A percentile compares a stretch with the other conserved stretches of the same genome.
phyloP scores from a whole-genome alignment of 768 basidiomycete genomes.

The Naganishia kalamii region DNA sequence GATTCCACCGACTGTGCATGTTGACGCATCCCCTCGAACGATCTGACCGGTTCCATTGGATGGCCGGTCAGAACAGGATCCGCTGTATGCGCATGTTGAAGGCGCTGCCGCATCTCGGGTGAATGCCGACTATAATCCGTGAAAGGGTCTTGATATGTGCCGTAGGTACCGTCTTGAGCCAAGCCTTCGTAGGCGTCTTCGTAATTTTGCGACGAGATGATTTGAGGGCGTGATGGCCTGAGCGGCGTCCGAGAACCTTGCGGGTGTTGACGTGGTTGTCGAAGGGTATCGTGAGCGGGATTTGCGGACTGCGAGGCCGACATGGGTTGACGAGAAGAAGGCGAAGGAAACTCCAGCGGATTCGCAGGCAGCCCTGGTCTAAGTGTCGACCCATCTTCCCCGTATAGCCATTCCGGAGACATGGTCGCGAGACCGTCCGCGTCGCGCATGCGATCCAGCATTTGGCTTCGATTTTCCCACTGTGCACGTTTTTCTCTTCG shows the following conservation, averaged over 20 bases:
- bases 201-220: neutral
- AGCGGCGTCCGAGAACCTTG: neutral
- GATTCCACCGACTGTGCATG: neutral
- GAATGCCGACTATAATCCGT: neutral
- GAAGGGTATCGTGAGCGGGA: neutral
- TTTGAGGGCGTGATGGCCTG: neutral
- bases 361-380: neutral
- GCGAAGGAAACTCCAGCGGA: neutral
- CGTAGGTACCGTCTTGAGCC: neutral
- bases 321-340: neutral
- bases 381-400: neutral
- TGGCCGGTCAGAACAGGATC: neutral
- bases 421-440: constrained; percentile 5
- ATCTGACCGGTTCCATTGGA: neutral
- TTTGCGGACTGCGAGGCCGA: neutral
- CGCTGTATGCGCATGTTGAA: neutral
- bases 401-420: constrained; percentile 12
- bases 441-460: constrained; percentile 7
- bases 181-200: constrained; percentile 12
- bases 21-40: neutral
- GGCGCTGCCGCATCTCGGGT: constrained; percentile 1
- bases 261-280: neutral
- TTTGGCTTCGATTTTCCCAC: constrained; percentile 21
- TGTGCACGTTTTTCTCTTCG: constrained; percentile 27
- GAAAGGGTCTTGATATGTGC: constrained; percentile 8